Base-by-base conservation (phyloP, 306 rosid genomes). In the Rosa chinensis region DNA sequence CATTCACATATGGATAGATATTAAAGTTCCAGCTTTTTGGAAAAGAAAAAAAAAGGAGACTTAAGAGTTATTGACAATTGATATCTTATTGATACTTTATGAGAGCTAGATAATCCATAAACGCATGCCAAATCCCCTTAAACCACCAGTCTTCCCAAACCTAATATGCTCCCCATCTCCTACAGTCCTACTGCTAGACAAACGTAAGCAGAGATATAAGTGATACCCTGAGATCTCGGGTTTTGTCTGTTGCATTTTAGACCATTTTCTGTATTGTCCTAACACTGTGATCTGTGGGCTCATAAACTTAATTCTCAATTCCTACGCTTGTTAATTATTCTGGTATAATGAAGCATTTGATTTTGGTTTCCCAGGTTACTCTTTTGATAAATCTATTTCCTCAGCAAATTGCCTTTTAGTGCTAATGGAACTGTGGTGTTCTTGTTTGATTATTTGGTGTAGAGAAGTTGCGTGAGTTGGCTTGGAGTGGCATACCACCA, bases 401-500 rank as follows among this genome's bases (percentile, higher is more conserved):
- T 43, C 59, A 32, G 16, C 10, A 61, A 61, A 63, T 61, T 14
- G 10, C 44, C 28, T 62, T 49, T 39, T 32, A 44, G 5, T 47
- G 8, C 48, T 42, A 20, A 40, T 56, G 13, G 56, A 32, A 40
- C 42, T 50, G 39, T 48, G 17, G 10, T 25, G 14, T 10, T 48
- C 6, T 4, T 49, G 21, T 6, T 4, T 8, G 3, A 50, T 82
- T 77, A 62, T 61, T 84, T 75, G 77, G 77, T 84, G 85, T 73
- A 94, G 98, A 94, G 66, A 94, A 89, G 85, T 87, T 94, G 92
- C 98, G 89, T 23, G 98, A 94, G 83, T 87, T 94, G 78, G 96
- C 97, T 82, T 94, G 97, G 98, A 92, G 96, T 86, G 97, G 98
- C 49, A 70, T 94, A 79, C 97, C 94, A 25, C 96, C 93, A 73